Base-by-base conservation (phyloP, 2,329 filamentous ascomycete species). In the Penicillium griseofulvum region DNA sequence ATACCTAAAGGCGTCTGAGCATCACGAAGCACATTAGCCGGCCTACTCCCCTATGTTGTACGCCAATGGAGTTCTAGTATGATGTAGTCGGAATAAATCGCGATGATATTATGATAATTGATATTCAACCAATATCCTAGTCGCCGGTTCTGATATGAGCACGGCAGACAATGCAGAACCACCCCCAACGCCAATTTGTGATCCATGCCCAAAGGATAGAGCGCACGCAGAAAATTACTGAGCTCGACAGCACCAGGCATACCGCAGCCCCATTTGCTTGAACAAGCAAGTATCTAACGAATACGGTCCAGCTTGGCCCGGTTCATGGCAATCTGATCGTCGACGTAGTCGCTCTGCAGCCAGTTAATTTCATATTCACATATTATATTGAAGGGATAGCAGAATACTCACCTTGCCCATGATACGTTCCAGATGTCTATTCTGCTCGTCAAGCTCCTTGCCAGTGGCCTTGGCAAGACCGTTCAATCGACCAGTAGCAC, bases 281-380 rank as follows among this genome's bases (percentile, higher is more conserved):
- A 36, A 43, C 19, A 49, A 37, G 9, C 10, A 37, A 11, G 9
- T n/a, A 17, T 41, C 57, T 71, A 76, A 60, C 63, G 73, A 57
- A 77, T 77, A 36, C 87, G 81, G 66, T 88, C 85, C 71, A 91
- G 71, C 64, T 85, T 83, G 66, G 87, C 85, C 61, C 88, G 81
- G 78, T 92, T 92, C 82, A 90, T 85, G 55, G 85, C 85, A 66
- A 93, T 89, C 68, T 88, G 84, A 63, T 93, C 89, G 72, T 91
- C 89, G 63, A 96, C 89, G 65, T 81, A 83, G 71, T 96, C 91
- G 75, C 87, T 93, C 90, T 90, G 71, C 26, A 45, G 59, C 28
- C 43, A 57, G 53, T 73, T 63, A 73, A 68, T 49, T 51, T 50
- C 33, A 12, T 33, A 11, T 38, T 5, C 24, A 37, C 26, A 11